Conservation (phyloP, 2,329 filamentous ascomycete genomes). For the Fusarium nisikadoi region DNA sequence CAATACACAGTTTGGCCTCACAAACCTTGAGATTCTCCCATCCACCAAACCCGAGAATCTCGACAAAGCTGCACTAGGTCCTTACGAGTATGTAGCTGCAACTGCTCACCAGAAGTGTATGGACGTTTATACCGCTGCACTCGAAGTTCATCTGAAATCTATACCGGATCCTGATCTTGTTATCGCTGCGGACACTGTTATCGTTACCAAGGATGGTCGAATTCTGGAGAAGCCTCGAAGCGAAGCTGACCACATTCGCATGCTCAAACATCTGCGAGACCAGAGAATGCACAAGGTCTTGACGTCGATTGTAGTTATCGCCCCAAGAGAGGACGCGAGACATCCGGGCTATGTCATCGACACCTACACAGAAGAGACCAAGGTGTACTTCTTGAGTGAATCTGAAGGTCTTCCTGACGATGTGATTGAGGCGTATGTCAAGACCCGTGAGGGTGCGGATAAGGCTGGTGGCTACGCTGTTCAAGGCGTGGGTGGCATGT, state of each 20-base stretch:
- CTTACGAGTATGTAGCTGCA: constrained; percentile 89
- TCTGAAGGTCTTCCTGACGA: constrained; percentile 74
- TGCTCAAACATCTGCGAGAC: constrained; percentile 85
- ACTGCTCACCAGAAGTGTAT: constrained; percentile 88
- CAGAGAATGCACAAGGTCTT: constrained; percentile 81
- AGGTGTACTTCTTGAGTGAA: constrained; percentile 83
- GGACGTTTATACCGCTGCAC: constrained; percentile 68
- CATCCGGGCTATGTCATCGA: constrained; percentile 89
- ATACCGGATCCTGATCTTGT: constrained; percentile 81
- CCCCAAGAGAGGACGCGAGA: constrained; percentile 80
- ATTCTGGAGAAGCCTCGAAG: constrained; percentile 92
- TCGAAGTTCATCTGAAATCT: constrained; percentile 57
- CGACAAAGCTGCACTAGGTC: constrained; percentile 76
- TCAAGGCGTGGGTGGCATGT: constrained; percentile 86
- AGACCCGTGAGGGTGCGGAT: constrained; percentile 90
- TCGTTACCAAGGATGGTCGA: constrained; percentile 77
- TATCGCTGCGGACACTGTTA: constrained; percentile 90
- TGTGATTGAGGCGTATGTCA: constrained; percentile 80
- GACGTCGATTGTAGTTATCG: constrained; percentile 86
- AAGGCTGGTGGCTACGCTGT: constrained; percentile 97
- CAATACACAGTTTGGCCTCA: constrained; percentile 74
- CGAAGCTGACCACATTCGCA: constrained; percentile 82
- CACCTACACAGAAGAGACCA: constrained; percentile 87
- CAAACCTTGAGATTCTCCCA: constrained; percentile 83
- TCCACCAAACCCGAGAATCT: constrained; percentile 88